These are phyloP conservation scores for Vitis labrusca DNA, from an alignment of 164 flowering plant species.

Conservation along the genomic window DNA sequence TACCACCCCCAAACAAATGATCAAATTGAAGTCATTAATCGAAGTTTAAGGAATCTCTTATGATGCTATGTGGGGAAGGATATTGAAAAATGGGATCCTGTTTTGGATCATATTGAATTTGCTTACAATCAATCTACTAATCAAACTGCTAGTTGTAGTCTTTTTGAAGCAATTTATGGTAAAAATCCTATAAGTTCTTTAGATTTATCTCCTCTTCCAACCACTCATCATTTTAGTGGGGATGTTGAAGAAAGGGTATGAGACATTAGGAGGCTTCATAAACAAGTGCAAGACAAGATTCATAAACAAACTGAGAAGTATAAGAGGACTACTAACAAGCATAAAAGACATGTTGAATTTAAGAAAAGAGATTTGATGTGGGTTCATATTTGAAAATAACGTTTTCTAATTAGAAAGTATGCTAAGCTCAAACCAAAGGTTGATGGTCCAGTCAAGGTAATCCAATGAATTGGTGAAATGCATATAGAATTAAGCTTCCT, in stretches of 20 bases:
- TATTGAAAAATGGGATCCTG: no score
- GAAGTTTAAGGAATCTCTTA: no score
- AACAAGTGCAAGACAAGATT: background rate
- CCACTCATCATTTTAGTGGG: background rate
- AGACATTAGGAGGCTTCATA: slow-evolving; percentile 5
- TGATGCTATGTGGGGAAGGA: no score
- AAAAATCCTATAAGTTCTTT: slow-evolving; percentile 9
- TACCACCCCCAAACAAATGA: no score
- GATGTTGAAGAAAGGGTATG: slow-evolving; percentile 8
- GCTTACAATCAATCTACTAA: no score
- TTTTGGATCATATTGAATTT: no score
- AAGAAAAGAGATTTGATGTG: slow-evolving; percentile 18
- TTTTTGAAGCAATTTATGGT: background rate
- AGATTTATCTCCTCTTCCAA: slow-evolving; percentile 5
- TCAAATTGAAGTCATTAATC: no score
- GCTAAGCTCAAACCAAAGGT: slow-evolving; percentile 7
- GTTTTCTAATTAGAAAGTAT: slow-evolving; percentile 8
- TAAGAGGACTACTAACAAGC: background rate
- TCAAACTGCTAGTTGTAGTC: no score
- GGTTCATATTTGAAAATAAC: slow-evolving; percentile 19
- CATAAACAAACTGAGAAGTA: slow-evolving; percentile 4
- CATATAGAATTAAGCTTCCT: slow-evolving; percentile 22
- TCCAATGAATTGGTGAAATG: slow-evolving; percentile 19
- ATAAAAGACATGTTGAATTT: background rate
- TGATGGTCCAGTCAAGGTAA: slow-evolving; percentile 10